Evolutionary conservation across 2,329 filamentous ascomycete genomes (phyloP), one percentile per base, ranked within the genome.

Genomic region (Verticillium nubilum): DNA sequence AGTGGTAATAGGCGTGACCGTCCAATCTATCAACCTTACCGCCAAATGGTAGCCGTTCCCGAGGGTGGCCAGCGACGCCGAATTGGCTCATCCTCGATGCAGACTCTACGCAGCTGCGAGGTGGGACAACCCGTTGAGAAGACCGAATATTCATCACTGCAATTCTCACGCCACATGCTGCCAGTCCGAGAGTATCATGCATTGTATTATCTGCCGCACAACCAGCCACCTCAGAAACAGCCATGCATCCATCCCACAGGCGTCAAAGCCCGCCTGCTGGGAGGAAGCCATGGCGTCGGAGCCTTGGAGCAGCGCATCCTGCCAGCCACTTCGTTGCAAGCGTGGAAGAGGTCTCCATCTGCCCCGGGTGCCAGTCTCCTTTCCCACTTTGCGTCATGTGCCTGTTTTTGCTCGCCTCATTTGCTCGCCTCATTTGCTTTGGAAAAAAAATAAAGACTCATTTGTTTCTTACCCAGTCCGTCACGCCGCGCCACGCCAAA

Each of bases 181-280:
- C 29, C 26, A 37, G 37, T 52, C 17, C 15, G 53, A 33, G 52
- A 59, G 61, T 62, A 62, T 62, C 56, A 59, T 61, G 54, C 53
- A 59, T 59, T 31, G 52, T 58, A 42, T 54, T 57, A 47, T 47
- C 42, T 47, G n/a, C 42, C 42, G 42, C 9, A n/a, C 42, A 47
- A 19, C n/a, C 42, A 47, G n/a, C 42, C 42, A 25, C 6, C 42
- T 4, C n/a, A 23, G 19, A 10, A n/a, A 47, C n/a, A 47, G 12
- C 42, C 42, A 47, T 7, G n/a, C 42, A 23, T 23, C n/a, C 5
- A 47, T n/a, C 9, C 19, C 19, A n/a, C n/a, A 25, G 9, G 19
- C 19, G 42, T 47, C 33, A 17, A 17, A 37, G 33, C 33, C n/a
- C 9, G n/a, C 42, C 42, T 25, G n/a, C 33, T 15, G 42, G 19